phyloP scores from a whole-genome alignment of 371 early-diverging fungal species.

The Mucor plumbeus region DNA sequence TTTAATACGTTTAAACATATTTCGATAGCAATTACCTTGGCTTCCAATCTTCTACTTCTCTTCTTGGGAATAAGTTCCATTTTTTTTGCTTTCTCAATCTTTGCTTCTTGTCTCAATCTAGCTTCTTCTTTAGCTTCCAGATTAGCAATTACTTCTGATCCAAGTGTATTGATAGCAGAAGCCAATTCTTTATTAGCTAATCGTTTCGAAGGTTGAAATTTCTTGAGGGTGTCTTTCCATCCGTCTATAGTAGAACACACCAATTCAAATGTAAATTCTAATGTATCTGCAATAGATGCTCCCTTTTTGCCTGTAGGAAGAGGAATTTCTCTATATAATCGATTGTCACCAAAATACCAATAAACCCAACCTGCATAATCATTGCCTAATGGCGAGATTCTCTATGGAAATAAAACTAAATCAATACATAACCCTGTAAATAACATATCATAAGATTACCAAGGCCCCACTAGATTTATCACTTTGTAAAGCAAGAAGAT shows the following conservation, averaged over 20 bases:
- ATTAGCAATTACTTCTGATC: constrained; percentile 6
- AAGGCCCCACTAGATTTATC: constrained; percentile 2
- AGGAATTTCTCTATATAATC: constrained; percentile 33
- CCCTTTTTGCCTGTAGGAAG: constrained; percentile 19
- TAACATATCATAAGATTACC: constrained; percentile 1
- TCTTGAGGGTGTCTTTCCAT: constrained; percentile 16
- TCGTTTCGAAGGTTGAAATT: constrained; percentile 5
- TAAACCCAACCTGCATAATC: constrained; percentile 31
- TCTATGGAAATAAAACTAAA: constrained; percentile 9
- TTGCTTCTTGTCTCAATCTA: constrained; percentile 17
- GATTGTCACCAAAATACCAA: constrained; percentile 28
- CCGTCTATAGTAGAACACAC: constrained; percentile 23
- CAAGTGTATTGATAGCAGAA: constrained; percentile 9
- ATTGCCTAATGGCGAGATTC: constrained; percentile 21
- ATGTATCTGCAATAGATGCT: not conserved
- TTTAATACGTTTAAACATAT: no score
- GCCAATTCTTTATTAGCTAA: not conserved
- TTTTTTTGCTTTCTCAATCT: constrained; percentile 18
- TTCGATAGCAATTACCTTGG: constrained; percentile 16
- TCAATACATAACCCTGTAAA: not conserved
- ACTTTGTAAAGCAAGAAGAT: constrained; percentile 5
- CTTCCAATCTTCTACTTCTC: constrained; percentile 34
- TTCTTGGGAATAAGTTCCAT: constrained; percentile 29
- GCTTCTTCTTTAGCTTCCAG: constrained; percentile 20
- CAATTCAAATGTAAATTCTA: constrained; percentile 28